Conservation (phyloP, 2,329 filamentous ascomycete genomes). For the Diaporthe ampelina region DNA sequence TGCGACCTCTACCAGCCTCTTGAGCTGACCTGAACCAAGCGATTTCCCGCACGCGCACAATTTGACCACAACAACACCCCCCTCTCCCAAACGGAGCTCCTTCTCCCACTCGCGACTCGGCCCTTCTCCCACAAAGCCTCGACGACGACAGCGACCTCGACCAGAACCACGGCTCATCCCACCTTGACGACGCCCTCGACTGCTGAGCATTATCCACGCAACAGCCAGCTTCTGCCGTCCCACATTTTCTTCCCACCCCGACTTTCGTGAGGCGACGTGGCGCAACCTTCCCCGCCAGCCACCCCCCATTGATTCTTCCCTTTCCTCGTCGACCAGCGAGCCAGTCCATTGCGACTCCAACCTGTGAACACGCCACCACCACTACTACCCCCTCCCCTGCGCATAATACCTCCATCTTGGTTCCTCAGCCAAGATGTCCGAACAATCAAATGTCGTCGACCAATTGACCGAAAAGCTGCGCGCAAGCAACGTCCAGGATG, state of each 20-base stretch:
- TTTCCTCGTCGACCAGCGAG: slow-evolving; percentile 12
- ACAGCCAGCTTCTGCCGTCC: slow-evolving; percentile 17
- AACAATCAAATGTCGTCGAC: slow-evolving; percentile 39
- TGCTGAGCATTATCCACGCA: not conserved
- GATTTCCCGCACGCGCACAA: not conserved
- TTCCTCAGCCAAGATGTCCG: slow-evolving; percentile 34
- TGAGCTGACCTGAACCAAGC: slow-evolving; percentile 12
- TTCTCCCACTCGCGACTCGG: slow-evolving; percentile 1
- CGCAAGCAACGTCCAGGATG: slow-evolving; percentile 34
- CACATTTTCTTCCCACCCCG: not conserved
- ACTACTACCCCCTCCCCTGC: not conserved
- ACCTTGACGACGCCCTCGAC: not conserved
- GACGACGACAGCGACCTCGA: slow-evolving; percentile 25
- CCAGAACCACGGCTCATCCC: not conserved
- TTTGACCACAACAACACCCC: not conserved
- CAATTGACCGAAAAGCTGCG: slow-evolving; percentile 41
- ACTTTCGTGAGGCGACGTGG: slow-evolving; percentile 24
- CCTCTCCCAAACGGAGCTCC: slow-evolving; percentile 20
- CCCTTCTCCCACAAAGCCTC: not conserved
- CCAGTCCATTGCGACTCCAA: slow-evolving; percentile 23
- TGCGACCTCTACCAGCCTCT: not conserved
- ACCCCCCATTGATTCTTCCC: slow-evolving; percentile 9
- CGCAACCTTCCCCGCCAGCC: slow-evolving; percentile 36
- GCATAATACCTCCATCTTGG: slow-evolving; percentile 30
- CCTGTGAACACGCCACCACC: not conserved